These are phyloP conservation scores for Orbilia blumenaviensis DNA, from an alignment of 2,329 filamentous ascomycete species.

Conservation along the genomic window DNA sequence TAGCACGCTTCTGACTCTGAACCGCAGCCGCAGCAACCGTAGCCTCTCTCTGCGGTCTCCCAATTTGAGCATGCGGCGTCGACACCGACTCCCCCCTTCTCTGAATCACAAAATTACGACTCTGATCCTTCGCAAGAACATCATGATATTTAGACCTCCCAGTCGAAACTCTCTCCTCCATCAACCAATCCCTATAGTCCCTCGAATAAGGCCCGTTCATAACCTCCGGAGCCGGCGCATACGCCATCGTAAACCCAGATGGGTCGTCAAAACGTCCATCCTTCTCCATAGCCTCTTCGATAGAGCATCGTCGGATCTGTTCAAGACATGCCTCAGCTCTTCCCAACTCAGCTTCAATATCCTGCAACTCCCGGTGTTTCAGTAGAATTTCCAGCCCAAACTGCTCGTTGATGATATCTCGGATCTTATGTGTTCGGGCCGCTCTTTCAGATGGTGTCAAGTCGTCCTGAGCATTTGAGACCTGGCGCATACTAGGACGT, in stretches of 20 bases:
- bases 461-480: conserved; percentile 19
- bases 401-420: conserved; percentile 81
- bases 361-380: conserved; percentile 91
- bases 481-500: conserved; percentile 45
- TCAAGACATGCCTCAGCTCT: conserved; percentile 95
- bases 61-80: neutral
- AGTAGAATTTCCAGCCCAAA: conserved; percentile 89
- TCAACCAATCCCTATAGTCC: conserved; percentile 95
- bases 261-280: conserved; percentile 70
- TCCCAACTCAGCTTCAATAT: conserved; percentile 94
- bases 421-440: conserved; percentile 66
- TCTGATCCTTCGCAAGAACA: conserved; percentile 43
- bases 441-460: conserved; percentile 45
- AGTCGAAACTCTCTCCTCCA: conserved; percentile 28
- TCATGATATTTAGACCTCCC: conserved; percentile 25
- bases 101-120: conserved; percentile 34
- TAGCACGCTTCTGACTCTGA: conserved; percentile 77
- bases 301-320: conserved; percentile 87
- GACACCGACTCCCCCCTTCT: neutral
- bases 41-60: conserved; percentile 66
- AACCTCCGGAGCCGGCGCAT: conserved; percentile 85
- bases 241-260: conserved; percentile 41
- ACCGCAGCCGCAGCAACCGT: conserved; percentile 63
- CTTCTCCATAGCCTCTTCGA: conserved; percentile 71
- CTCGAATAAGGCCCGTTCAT: conserved; percentile 90